phyloP scores from a whole-genome alignment of 23 red algal species.

The Gracilaria domingensis region DNA sequence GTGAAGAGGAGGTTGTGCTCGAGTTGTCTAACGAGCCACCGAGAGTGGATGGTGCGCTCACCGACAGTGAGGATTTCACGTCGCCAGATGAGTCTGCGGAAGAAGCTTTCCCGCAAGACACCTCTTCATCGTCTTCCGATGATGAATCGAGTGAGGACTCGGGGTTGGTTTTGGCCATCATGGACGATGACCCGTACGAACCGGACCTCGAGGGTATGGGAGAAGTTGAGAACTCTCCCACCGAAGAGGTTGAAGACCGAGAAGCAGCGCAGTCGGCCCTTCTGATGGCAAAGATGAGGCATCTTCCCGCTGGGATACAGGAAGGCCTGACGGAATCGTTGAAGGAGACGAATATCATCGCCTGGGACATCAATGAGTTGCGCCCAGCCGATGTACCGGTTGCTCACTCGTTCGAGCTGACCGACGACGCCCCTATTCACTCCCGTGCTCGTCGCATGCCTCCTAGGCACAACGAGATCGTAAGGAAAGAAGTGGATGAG shows the following conservation, averaged over 20 bases:
- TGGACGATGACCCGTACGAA: no score
- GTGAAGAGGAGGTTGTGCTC: no score
- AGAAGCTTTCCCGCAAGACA: not conserved
- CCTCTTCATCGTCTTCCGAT: not conserved
- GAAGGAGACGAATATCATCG: not conserved
- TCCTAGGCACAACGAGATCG: constrained; percentile 1
- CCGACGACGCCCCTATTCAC: not conserved
- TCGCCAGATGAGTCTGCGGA: no score
- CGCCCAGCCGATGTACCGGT: not conserved
- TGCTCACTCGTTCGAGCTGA: constrained; percentile 19
- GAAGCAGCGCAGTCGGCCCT: not conserved
- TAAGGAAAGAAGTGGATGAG: constrained; percentile 8
- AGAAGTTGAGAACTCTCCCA: no score
- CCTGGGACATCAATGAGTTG: not conserved
- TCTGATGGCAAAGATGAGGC: no score
- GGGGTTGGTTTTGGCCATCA: no score
- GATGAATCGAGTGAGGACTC: not conserved
- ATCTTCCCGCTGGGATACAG: not conserved
- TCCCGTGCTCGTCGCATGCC: not conserved
- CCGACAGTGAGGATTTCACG: constrained; percentile 18
- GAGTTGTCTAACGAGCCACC: no score
- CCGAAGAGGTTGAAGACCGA: not conserved
- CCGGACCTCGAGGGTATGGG: no score
- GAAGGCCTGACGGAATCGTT: not conserved
- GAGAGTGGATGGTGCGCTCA: no score